A percentile compares a stretch with the other conserved stretches of the same genome.
Conservation (phyloP, 129 eudicot genomes). For the Flaveria trinervia region DNA sequence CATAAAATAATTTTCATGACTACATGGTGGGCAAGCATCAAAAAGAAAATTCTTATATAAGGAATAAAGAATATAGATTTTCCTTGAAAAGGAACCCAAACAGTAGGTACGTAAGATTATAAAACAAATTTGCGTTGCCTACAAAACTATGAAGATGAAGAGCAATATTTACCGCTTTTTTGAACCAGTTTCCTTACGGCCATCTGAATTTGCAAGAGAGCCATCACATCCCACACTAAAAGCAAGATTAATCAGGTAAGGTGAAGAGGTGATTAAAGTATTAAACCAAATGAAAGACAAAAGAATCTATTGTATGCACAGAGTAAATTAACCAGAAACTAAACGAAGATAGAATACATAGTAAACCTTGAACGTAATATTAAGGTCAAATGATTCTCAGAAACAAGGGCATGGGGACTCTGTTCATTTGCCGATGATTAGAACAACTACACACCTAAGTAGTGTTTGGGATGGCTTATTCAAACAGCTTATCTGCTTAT, state of each 20-base stretch:
- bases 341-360: not conserved
- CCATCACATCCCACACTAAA: constrained; percentile 57
- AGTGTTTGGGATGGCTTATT: not conserved
- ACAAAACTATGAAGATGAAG: constrained; percentile 1
- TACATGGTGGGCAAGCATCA: not conserved
- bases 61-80: not conserved
- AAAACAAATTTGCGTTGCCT: not conserved
- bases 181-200: constrained; percentile 52
- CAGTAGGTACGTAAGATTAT: not conserved
- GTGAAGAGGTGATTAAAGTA: constrained; percentile 1
- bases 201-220: constrained; percentile 48
- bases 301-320: not conserved
- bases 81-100: not conserved
- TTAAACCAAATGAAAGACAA: constrained; percentile 9
- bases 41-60: not conserved
- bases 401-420: not conserved
- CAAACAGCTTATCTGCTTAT: not conserved
- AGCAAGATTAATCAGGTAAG: constrained; percentile 3
- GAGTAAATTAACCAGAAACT: not conserved
- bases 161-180: constrained; percentile 56
- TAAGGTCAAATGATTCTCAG: not conserved
- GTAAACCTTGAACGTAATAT: not conserved
- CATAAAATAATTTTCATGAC: not conserved
- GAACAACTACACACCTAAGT: not conserved
- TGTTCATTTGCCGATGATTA: not conserved